A percentile compares a stretch with the other conserved stretches of the same genome.
Conservation (phyloP, 2,329 filamentous ascomycete genomes). For the Aspergillus aculeatus region DNA sequence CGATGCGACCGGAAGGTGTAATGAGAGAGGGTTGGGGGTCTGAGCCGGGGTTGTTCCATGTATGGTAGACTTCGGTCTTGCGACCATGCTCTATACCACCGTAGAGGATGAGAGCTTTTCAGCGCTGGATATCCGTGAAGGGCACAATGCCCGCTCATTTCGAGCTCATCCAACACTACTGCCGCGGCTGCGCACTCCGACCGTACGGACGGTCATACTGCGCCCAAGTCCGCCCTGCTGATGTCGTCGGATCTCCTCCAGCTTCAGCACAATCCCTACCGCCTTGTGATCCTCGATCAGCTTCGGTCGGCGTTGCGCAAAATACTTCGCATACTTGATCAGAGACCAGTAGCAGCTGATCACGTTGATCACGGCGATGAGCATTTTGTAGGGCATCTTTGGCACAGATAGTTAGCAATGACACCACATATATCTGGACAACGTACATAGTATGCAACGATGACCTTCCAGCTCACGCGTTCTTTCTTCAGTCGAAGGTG, state of each 20-base stretch:
- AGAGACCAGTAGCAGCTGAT: slow-evolving; percentile 42
- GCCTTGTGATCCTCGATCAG: slow-evolving; percentile 50
- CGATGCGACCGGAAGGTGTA: no score
- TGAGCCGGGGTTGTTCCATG: no score
- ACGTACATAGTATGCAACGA: slow-evolving; percentile 42
- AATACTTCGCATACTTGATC: slow-evolving; percentile 49
- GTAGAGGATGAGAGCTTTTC: no score
- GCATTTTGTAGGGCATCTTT: slow-evolving; percentile 44
- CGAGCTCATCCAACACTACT: not conserved
- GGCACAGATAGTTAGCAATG: not conserved
- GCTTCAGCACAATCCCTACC: slow-evolving; percentile 29
- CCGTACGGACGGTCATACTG: slow-evolving; percentile 13
- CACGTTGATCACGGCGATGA: slow-evolving; percentile 48
- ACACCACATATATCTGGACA: rapidly evolving
- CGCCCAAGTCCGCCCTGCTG: slow-evolving; percentile 1
- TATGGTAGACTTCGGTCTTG: no score
- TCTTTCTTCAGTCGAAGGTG: slow-evolving; percentile 49
- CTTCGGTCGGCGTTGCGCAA: slow-evolving; percentile 49
- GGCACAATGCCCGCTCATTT: no score
- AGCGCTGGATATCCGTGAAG: no score
- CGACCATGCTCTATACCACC: no score
- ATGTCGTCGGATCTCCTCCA: slow-evolving; percentile 16
- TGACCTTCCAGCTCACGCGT: slow-evolving; percentile 40
- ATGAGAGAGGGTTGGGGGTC: no score
- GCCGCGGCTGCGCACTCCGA: not conserved